Evolutionary conservation across 2,329 filamentous ascomycete species (phyloP).

Genomic region (Hypoxylon sp.): DNA sequence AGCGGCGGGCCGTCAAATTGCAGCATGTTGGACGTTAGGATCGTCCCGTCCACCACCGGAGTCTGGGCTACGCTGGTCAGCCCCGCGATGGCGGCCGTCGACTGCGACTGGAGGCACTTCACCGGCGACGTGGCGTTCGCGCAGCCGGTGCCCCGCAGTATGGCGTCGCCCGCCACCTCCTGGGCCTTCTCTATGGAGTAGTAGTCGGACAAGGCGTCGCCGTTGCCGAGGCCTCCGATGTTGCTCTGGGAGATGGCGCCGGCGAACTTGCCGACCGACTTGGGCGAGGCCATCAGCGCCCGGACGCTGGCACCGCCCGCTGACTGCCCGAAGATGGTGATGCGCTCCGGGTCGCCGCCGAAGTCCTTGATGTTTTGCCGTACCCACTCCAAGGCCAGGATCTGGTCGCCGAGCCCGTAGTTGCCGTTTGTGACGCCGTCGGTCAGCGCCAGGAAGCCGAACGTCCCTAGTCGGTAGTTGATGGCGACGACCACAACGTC

Average conservation of each 20-base stretch:
- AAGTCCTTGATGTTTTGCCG: constrained; percentile 60
- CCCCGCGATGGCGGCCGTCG: constrained; percentile 51
- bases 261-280: constrained; percentile 56
- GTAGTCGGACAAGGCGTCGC: constrained; percentile 65
- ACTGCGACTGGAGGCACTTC: constrained; percentile 59
- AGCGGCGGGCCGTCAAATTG: constrained; percentile 56
- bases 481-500: constrained; percentile 66
- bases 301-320: constrained; percentile 62
- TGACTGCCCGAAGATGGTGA: constrained; percentile 64
- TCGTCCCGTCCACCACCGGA: constrained; percentile 66
- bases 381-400: constrained; percentile 59
- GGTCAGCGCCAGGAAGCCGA: constrained; percentile 65
- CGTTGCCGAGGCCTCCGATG: constrained; percentile 58
- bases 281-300: constrained; percentile 58
- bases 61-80: constrained; percentile 56
- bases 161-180: constrained; percentile 55
- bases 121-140: constrained; percentile 58
- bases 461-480: constrained; percentile 66
- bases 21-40: constrained; percentile 57
- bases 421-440: constrained; percentile 57
- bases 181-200: constrained; percentile 63
- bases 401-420: constrained; percentile 58
- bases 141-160: constrained; percentile 62
- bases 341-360: constrained; percentile 64
- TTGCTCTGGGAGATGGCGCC: constrained; percentile 55